Evolutionary conservation across 2,329 filamentous ascomycete genomes (phyloP).

Genomic region (Colletotrichum sublineola): DNA sequence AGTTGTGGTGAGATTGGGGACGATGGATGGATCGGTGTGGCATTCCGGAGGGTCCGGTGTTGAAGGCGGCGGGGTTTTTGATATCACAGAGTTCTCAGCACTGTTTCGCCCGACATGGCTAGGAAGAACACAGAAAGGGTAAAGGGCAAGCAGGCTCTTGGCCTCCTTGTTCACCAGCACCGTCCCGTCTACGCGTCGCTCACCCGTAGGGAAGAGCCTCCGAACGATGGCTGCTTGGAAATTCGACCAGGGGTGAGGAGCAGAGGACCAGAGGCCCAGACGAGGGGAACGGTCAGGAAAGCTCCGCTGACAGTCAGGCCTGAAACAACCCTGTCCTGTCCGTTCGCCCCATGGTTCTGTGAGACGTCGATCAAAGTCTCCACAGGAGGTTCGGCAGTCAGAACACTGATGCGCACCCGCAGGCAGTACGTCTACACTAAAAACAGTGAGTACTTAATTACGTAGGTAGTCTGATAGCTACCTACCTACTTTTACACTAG

Average conservation of each 20-base stretch:
- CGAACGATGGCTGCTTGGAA: background rate
- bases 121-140: background rate
- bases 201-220: background rate
- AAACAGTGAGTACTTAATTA: background rate
- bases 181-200: background rate
- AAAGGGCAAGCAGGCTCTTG: background rate
- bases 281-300: conserved; percentile 18
- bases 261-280: background rate
- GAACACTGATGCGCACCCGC: conserved; percentile 8
- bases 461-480: background rate
- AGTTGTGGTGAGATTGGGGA: conserved; percentile 22
- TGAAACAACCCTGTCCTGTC: conserved; percentile 41
- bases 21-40: background rate
- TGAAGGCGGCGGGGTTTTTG: background rate
- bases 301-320: conserved; percentile 34
- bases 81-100: background rate
- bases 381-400: conserved; percentile 37
- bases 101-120: background rate
- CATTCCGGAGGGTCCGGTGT: conserved; percentile 23
- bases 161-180: background rate
- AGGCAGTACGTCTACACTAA: background rate
- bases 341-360: conserved; percentile 27
- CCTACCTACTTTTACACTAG: background rate
- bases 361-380: conserved; percentile 39
- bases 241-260: background rate